These are phyloP conservation scores for Leucoagaricus sp. DNA, from an alignment of 1,284 basidiomycete genomes.

Conservation along the genomic window DNA sequence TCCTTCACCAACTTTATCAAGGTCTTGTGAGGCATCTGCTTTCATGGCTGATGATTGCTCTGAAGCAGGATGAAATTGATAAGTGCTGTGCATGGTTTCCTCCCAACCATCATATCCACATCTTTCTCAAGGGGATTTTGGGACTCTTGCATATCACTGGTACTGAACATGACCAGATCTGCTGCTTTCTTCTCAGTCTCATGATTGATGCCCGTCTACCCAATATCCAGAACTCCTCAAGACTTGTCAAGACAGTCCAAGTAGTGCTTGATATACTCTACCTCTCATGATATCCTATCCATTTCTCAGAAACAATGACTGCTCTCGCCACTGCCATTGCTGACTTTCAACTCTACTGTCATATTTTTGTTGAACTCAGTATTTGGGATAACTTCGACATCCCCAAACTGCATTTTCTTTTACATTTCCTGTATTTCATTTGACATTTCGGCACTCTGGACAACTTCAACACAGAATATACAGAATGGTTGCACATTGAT, in stretches of 20 bases:
- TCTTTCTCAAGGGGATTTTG: constrained; percentile 42
- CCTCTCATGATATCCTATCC: constrained; percentile 32
- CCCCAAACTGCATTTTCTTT: constrained; percentile 33
- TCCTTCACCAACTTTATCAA: constrained; percentile 40
- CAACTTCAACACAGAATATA: constrained; percentile 33
- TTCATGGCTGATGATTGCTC: constrained; percentile 25
- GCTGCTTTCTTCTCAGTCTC: constrained; percentile 28
- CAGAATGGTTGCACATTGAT: constrained; percentile 35
- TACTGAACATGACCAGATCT: constrained; percentile 35
- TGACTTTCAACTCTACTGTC: constrained; percentile 31
- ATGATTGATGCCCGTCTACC: not conserved
- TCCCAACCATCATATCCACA: constrained; percentile 36
- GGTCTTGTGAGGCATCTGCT: constrained; percentile 38
- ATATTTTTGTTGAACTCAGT: constrained; percentile 31
- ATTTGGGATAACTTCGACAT: constrained; percentile 32
- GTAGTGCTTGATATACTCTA: constrained; percentile 38
- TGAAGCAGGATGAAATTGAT: constrained; percentile 34
- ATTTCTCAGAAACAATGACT: constrained; percentile 17
- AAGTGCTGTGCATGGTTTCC: constrained; percentile 32
- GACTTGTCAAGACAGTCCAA: not conserved
- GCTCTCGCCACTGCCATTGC: not conserved
- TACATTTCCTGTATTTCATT: constrained; percentile 31
- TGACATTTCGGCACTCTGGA: constrained; percentile 29
- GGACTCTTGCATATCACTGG: constrained; percentile 31
- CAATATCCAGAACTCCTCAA: not conserved